phyloP scores from a whole-genome alignment of 805 yeast genomes.

The Candida insectorum region DNA sequence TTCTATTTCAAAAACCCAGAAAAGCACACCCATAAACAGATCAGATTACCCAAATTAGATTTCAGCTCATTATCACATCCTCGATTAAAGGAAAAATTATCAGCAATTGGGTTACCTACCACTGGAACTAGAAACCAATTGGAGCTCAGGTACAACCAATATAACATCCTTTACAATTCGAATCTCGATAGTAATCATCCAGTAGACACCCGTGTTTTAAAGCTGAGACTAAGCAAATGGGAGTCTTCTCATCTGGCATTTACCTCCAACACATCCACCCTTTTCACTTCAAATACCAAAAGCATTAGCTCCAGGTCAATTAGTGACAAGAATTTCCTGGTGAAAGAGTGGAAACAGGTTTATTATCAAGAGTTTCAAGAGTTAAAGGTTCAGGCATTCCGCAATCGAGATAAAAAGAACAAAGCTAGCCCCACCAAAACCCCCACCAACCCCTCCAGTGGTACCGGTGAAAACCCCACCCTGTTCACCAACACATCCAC shows the following conservation, averaged over 20 bases:
- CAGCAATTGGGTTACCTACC: slow-evolving; percentile 52
- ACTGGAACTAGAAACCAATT: slow-evolving; percentile 61
- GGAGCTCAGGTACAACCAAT: slow-evolving; percentile 73
- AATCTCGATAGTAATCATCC: slow-evolving; percentile 74
- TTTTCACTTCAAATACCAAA: slow-evolving; percentile 16
- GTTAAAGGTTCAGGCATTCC: slow-evolving; percentile 35
- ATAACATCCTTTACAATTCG: slow-evolving; percentile 74
- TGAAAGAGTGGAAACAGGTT: slow-evolving; percentile 39
- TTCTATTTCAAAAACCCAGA: slow-evolving; percentile 29
- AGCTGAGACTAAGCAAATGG: slow-evolving; percentile 62
- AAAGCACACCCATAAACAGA: slow-evolving; percentile 26
- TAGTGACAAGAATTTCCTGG: slow-evolving; percentile 46
- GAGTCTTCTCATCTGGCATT: slow-evolving; percentile 47
- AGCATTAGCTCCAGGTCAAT: slow-evolving; percentile 26
- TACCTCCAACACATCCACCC: slow-evolving; percentile 16
- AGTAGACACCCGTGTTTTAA: slow-evolving; percentile 50
- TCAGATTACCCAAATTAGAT: slow-evolving; percentile 61
- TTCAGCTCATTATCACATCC: slow-evolving; percentile 55
- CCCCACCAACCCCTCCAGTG: no score
- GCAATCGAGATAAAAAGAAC: slow-evolving; percentile 2
- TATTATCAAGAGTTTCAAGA: slow-evolving; percentile 38
- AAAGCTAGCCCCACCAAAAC: no score
- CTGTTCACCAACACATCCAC: no score
- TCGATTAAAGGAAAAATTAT: slow-evolving; percentile 59
- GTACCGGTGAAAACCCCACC: no score